Evolutionary conservation across 495 filamentous ascomycete genomes (phyloP).

Genomic region (Neurospora sp.): DNA sequence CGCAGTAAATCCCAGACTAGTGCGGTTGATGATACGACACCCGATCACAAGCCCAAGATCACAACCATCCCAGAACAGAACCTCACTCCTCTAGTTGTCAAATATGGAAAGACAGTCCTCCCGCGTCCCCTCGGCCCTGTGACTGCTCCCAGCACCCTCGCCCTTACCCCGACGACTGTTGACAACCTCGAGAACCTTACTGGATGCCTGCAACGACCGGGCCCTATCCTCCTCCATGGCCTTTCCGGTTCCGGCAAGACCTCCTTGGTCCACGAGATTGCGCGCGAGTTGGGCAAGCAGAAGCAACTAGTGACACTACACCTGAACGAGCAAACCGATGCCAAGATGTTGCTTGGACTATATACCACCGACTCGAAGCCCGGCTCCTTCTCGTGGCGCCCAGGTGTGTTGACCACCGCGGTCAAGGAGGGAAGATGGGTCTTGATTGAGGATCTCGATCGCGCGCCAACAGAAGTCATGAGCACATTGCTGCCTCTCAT

Average conservation of each 20-base stretch:
- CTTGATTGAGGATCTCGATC: slow-evolving; percentile 90
- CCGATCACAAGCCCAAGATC: background rate
- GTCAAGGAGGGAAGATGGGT: slow-evolving; percentile 93
- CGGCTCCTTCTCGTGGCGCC: slow-evolving; percentile 82
- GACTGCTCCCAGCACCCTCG: slow-evolving; percentile 41
- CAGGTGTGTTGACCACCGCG: slow-evolving; percentile 90
- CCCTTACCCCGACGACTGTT: slow-evolving; percentile 60
- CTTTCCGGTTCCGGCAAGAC: slow-evolving; percentile 87
- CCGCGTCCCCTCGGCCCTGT: slow-evolving; percentile 49
- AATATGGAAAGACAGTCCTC: slow-evolving; percentile 52
- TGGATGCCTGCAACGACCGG: slow-evolving; percentile 46
- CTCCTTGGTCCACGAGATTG: slow-evolving; percentile 70
- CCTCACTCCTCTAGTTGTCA: slow-evolving; percentile 33
- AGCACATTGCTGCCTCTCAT: slow-evolving; percentile 84
- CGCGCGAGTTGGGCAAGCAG: slow-evolving; percentile 60
- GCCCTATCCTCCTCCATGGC: slow-evolving; percentile 72
- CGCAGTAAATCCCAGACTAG: slow-evolving; percentile 27
- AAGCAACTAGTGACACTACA: slow-evolving; percentile 80
- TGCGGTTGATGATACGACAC: slow-evolving; percentile 1
- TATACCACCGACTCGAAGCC: slow-evolving; percentile 78
- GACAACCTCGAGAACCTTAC: slow-evolving; percentile 62
- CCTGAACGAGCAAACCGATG: slow-evolving; percentile 94
- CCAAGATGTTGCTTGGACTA: slow-evolving; percentile 86
- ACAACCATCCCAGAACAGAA: slow-evolving; percentile 17
- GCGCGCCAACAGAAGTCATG: slow-evolving; percentile 90